Evolutionary conservation across 345 rosid genomes (phyloP).

Genomic region (Salix brachista): DNA sequence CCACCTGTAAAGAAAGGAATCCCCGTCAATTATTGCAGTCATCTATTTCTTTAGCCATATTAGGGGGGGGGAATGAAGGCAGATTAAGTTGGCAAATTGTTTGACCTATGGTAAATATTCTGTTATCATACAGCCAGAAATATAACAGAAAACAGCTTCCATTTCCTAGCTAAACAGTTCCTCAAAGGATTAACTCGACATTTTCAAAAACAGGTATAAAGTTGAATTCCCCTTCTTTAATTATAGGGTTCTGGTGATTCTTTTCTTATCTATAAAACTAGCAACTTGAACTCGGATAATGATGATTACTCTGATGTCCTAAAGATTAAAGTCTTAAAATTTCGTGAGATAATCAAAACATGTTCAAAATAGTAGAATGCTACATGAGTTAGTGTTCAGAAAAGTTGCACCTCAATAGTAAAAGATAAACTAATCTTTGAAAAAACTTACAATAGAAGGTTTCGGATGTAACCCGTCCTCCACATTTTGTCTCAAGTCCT

Average conservation of each 20-base stretch:
- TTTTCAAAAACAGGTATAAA: neutral
- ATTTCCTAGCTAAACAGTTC: neutral
- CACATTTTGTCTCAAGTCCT: conserved; percentile 21
- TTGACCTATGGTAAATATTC: neutral
- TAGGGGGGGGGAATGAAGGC: neutral
- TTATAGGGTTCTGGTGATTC: neutral
- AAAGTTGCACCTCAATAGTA: neutral
- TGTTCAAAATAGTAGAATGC: neutral
- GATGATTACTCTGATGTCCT: neutral
- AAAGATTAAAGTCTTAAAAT: neutral
- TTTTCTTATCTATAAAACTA: neutral
- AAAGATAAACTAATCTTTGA: neutral
- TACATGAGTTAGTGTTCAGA: neutral
- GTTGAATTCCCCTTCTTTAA: neutral
- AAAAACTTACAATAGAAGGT: conserved; percentile 18
- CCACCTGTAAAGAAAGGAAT: conserved; percentile 7
- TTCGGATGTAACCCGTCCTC: conserved; percentile 12
- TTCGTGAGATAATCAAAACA: neutral
- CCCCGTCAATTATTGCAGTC: neutral
- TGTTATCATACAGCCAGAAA: neutral
- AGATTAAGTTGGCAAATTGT: neutral
- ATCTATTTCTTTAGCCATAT: neutral
- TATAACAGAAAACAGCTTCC: neutral
- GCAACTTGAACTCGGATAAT: neutral
- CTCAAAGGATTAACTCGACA: neutral